These are phyloP conservation scores for Coleophoma crateriformis DNA, from an alignment of 2,329 filamentous ascomycete genomes.

Conservation along the genomic window DNA sequence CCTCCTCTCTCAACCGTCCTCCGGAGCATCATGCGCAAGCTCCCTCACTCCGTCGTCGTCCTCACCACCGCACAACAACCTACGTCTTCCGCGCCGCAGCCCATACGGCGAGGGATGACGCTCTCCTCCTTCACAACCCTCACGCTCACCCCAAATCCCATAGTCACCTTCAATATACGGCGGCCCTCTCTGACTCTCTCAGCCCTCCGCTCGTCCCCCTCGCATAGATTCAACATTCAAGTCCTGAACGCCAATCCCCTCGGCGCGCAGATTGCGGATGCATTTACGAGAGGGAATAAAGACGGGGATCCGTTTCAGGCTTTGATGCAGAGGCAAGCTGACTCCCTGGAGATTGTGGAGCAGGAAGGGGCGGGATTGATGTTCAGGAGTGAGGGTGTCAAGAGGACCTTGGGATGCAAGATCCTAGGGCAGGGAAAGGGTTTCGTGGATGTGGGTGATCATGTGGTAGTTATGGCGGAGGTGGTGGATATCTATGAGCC, in stretches of 20 bases:
- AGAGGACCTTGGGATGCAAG: constrained; percentile 13
- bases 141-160: constrained; percentile 20
- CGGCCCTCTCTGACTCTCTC: constrained; percentile 21
- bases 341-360: not conserved
- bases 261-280: constrained; percentile 16
- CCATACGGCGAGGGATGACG: constrained; percentile 19
- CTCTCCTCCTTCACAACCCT: constrained; percentile 27
- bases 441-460: constrained; percentile 18
- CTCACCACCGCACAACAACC: constrained; percentile 17
- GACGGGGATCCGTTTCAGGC: not conserved
- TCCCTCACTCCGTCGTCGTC: constrained; percentile 23
- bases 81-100: not conserved
- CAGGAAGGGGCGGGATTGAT: constrained; percentile 3
- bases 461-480: constrained; percentile 20
- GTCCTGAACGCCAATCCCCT: constrained; percentile 10
- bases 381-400: constrained; percentile 9
- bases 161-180: constrained; percentile 27
- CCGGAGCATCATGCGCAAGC: constrained; percentile 22
- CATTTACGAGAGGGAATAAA: constrained; percentile 17
- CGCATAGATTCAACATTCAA: constrained; percentile 18
- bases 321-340: not conserved
- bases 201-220: constrained; percentile 11
- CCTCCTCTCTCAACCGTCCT: constrained; percentile 10
- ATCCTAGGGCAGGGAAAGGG: constrained; percentile 2
- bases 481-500: constrained; percentile 12